Evolutionary conservation across 2,329 filamentous ascomycete genomes (phyloP).

Genomic region (Penicillium sp.): DNA sequence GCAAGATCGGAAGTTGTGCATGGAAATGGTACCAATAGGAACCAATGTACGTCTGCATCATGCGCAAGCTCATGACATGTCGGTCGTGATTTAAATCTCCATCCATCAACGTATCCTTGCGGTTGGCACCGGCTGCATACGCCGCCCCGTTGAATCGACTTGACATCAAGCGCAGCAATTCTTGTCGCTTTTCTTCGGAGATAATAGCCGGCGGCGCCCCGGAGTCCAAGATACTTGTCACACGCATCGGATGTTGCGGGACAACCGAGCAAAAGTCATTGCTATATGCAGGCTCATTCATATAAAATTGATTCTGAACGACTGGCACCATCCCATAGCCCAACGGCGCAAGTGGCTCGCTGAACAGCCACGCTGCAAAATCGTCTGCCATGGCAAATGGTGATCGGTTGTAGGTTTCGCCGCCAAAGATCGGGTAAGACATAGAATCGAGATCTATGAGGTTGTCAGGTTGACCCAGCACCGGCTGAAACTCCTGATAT

Average conservation of each 20-base stretch:
- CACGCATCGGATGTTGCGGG: conserved; percentile 78
- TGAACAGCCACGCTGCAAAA: conserved; percentile 81
- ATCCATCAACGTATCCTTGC: conserved; percentile 72
- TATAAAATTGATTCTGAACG: conserved; percentile 50
- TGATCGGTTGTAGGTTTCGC: conserved; percentile 77
- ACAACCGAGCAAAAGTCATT: conserved; percentile 48
- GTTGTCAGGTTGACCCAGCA: conserved; percentile 17
- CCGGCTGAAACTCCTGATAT: conserved; percentile 19
- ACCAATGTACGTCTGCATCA: conserved; percentile 92
- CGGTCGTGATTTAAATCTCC: conserved; percentile 65
- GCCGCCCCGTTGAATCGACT: conserved; percentile 77
- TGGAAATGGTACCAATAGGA: conserved; percentile 97
- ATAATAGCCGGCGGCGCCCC: conserved; percentile 74
- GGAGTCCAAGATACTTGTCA: conserved; percentile 78
- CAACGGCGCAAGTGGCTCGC: conserved; percentile 57
- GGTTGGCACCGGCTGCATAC: conserved; percentile 67
- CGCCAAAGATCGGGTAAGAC: conserved; percentile 77
- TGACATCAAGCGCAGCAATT: conserved; percentile 76
- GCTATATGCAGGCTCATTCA: conserved; percentile 48
- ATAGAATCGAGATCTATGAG: conserved; percentile 35
- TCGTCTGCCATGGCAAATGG: conserved; percentile 86
- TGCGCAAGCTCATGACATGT: conserved; percentile 73
- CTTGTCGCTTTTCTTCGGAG: conserved; percentile 81
- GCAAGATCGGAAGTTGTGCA: conserved; percentile 87
- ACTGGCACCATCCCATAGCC: conserved; percentile 46